Evolutionary conservation across 352 stramenopile species (phyloP).

Genomic region (Salisapilia sapeloensis): DNA sequence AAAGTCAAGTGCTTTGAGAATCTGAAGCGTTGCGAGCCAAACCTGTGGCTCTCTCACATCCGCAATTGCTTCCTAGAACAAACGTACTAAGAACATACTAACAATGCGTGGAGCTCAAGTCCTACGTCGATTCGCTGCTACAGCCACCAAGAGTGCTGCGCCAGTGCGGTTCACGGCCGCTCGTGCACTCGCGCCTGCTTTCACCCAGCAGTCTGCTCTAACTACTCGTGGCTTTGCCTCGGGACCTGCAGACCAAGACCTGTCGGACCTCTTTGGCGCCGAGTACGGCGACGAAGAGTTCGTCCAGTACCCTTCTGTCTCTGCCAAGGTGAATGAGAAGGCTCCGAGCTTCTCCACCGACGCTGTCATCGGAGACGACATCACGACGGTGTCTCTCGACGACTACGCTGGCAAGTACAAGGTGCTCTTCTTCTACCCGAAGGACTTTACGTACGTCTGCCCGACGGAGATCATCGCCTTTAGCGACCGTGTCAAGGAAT

Average conservation of each 20-base stretch:
- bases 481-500: constrained; percentile 69
- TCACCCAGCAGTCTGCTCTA: constrained; percentile 2
- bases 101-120: constrained; percentile 12
- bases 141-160: constrained; percentile 5
- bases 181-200: constrained; percentile 1
- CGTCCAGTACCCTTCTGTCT: constrained; percentile 59
- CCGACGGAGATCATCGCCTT: constrained; percentile 86
- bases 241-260: constrained; percentile 12
- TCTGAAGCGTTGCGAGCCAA: no score
- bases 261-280: constrained; percentile 41
- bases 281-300: constrained; percentile 51
- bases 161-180: constrained; percentile 2
- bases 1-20: no score
- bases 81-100: no score
- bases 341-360: constrained; percentile 61
- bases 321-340: constrained; percentile 31
- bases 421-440: constrained; percentile 86
- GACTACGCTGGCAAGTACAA: constrained; percentile 81
- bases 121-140: constrained; percentile 10
- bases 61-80: no score
- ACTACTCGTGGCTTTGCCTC: no score
- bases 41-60: no score
- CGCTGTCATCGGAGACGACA: constrained; percentile 70
- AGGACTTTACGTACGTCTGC: constrained; percentile 85
- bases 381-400: constrained; percentile 63